These are phyloP conservation scores for Plasmodium relictum DNA, from an alignment of 169 alveolate species.

Conservation along the genomic window DNA sequence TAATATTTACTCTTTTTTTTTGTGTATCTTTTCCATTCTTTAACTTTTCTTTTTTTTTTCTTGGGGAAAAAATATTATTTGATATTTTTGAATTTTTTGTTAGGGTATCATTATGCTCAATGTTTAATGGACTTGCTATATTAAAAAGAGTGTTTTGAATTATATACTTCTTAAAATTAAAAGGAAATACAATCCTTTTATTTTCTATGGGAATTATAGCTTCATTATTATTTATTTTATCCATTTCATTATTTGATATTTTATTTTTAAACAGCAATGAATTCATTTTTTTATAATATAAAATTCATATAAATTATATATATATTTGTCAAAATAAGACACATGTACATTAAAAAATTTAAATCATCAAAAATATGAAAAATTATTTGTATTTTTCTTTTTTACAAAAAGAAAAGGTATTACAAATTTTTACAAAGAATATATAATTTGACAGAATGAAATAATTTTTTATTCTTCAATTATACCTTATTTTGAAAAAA, in stretches of 20 bases:
- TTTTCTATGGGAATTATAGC: slow-evolving; percentile 53
- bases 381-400: neutral
- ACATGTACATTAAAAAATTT: slow-evolving; percentile 17
- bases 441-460: neutral
- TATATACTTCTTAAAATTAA: slow-evolving; percentile 7
- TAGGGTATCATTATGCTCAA: slow-evolving; percentile 4
- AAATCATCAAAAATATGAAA: neutral
- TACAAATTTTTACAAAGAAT: too few relatives aligned
- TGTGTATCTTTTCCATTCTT: slow-evolving; percentile 12
- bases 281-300: slow-evolving; percentile 23
- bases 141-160: slow-evolving; percentile 15
- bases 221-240: slow-evolving; percentile 27
- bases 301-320: slow-evolving; percentile 5
- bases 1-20: slow-evolving; percentile 7
- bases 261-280: slow-evolving; percentile 9
- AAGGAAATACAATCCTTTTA: slow-evolving; percentile 33
- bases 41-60: slow-evolving; percentile 20
- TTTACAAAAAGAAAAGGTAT: slow-evolving; percentile 5
- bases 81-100: slow-evolving; percentile 23
- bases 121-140: slow-evolving; percentile 20
- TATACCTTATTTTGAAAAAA: neutral
- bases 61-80: slow-evolving; percentile 29
- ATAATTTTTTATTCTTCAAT: neutral
- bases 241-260: slow-evolving; percentile 21
- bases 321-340: slow-evolving; percentile 1